phyloP scores from a whole-genome alignment of 371 early-diverging fungal species.

The Paramicrosporidium saccamoebae region DNA sequence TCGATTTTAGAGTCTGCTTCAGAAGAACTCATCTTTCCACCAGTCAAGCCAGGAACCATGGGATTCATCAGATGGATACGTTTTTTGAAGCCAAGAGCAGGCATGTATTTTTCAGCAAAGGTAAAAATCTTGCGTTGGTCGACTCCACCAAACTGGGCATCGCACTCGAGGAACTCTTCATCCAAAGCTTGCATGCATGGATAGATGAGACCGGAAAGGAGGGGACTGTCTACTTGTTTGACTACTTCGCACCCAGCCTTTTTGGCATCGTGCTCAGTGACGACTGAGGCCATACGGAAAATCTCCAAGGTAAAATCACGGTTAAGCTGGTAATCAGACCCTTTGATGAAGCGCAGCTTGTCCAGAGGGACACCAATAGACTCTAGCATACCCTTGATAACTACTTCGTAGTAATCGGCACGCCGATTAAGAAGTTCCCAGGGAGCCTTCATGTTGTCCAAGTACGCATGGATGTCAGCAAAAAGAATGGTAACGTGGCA shows the following conservation, averaged over 20 bases:
- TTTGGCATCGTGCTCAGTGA: slow-evolving; percentile 85
- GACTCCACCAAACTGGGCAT: slow-evolving; percentile 97
- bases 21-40: slow-evolving; percentile 92
- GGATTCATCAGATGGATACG: slow-evolving; percentile 96
- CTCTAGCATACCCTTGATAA: slow-evolving; percentile 64
- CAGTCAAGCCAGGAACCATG: slow-evolving; percentile 95
- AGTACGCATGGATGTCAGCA: slow-evolving; percentile 94
- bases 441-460: slow-evolving; percentile 97
- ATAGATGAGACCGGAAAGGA: slow-evolving; percentile 81
- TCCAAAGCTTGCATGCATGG: slow-evolving; percentile 98
- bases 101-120: slow-evolving; percentile 87
- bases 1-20: slow-evolving; percentile 96
- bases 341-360: slow-evolving; percentile 71
- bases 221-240: slow-evolving; percentile 87
- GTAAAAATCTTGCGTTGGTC: slow-evolving; percentile 99
- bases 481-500: slow-evolving; percentile 73
- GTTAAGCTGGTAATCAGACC: slow-evolving; percentile 60
- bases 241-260: slow-evolving; percentile 99
- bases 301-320: slow-evolving; percentile 75
- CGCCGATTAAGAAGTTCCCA: slow-evolving; percentile 64
- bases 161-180: slow-evolving; percentile 90
- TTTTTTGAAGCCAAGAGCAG: slow-evolving; percentile 84
- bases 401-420: slow-evolving; percentile 70
- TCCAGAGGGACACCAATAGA: slow-evolving; percentile 71
- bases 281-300: slow-evolving; percentile 53